Conservation (phyloP, 2,329 filamentous ascomycete species). For the Didymella arachidicola region DNA sequence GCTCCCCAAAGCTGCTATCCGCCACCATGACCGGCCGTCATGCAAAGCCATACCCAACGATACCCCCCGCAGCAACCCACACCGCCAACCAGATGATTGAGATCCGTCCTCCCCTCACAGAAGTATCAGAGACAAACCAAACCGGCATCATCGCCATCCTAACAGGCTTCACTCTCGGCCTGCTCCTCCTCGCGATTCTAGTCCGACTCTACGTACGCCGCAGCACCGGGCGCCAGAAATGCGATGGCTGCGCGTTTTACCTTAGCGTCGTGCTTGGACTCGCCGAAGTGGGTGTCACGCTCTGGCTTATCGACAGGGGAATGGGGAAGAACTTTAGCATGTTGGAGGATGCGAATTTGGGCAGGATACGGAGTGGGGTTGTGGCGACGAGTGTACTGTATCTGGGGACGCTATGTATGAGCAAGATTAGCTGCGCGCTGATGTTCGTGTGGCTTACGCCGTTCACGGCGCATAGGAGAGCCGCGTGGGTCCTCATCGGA, state of each 20-base stretch:
- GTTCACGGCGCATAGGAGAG: slow-evolving; percentile 6
- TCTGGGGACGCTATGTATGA: slow-evolving; percentile 16
- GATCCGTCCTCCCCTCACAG: slow-evolving; percentile 8
- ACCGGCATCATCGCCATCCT: slow-evolving; percentile 26
- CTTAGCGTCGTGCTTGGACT: slow-evolving; percentile 14
- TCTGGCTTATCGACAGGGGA: background rate
- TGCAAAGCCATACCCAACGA: background rate
- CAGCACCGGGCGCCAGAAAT: slow-evolving; percentile 2
- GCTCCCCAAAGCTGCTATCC: background rate
- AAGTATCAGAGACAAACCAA: slow-evolving; percentile 10
- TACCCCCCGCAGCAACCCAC: background rate
- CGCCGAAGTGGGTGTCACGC: background rate
- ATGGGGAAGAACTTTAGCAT: background rate
- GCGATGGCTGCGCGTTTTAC: slow-evolving; percentile 9
- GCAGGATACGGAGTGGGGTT: background rate
- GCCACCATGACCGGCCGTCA: background rate
- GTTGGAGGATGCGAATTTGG: background rate
- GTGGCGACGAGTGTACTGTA: slow-evolving; percentile 5
- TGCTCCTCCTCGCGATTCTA: slow-evolving; percentile 18
- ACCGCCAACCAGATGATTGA: background rate
- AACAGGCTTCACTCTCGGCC: slow-evolving; percentile 19
- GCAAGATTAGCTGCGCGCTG: slow-evolving; percentile 23
- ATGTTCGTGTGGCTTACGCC: slow-evolving; percentile 26
- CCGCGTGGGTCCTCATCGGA: slow-evolving; percentile 9
- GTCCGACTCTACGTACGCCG: slow-evolving; percentile 19